Evolutionary conservation across 768 basidiomycete species (phyloP).

Genomic region (Hygrophoropsis aurantiaca): DNA sequence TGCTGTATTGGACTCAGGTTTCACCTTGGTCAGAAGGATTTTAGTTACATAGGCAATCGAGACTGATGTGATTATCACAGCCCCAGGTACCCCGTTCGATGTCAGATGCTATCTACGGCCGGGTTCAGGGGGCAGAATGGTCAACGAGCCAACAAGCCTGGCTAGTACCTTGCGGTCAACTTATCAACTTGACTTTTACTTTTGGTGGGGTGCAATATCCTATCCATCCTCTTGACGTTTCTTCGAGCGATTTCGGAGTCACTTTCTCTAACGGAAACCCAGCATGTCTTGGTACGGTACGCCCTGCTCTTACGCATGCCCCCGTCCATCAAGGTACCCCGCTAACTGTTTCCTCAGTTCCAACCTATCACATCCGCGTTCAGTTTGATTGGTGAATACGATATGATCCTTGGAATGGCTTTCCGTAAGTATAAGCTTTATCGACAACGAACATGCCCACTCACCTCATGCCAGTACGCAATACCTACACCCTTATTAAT

Average conservation of each 20-base stretch:
- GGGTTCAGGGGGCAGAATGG: conserved; percentile 71
- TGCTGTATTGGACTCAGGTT: conserved; percentile 76
- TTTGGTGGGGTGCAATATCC: conserved; percentile 71
- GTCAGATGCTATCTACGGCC: conserved; percentile 79
- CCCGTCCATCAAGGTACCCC: background rate
- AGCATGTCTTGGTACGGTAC: conserved; percentile 68
- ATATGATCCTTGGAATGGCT: conserved; percentile 81
- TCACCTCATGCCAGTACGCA: conserved; percentile 55
- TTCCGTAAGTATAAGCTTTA: conserved; percentile 56
- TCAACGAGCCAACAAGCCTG: conserved; percentile 56
- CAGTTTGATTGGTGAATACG: conserved; percentile 73
- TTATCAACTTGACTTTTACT: conserved; percentile 68
- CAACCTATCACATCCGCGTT: conserved; percentile 83
- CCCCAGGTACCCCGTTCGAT: conserved; percentile 75
- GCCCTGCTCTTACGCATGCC: conserved; percentile 21
- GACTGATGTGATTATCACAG: too few species aligned
- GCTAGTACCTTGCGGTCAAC: conserved; percentile 73
- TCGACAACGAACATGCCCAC: background rate
- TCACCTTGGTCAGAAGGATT: too few species aligned
- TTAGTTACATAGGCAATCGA: conserved; percentile 28
- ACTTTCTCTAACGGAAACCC: conserved; percentile 45
- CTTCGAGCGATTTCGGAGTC: conserved; percentile 53
- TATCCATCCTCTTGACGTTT: conserved; percentile 72
- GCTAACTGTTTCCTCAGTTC: conserved; percentile 48
- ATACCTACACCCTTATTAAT: conserved; percentile 69